Evolutionary conservation across 1,284 basidiomycete species (phyloP).

Genomic region (Crepidotus sp.): DNA sequence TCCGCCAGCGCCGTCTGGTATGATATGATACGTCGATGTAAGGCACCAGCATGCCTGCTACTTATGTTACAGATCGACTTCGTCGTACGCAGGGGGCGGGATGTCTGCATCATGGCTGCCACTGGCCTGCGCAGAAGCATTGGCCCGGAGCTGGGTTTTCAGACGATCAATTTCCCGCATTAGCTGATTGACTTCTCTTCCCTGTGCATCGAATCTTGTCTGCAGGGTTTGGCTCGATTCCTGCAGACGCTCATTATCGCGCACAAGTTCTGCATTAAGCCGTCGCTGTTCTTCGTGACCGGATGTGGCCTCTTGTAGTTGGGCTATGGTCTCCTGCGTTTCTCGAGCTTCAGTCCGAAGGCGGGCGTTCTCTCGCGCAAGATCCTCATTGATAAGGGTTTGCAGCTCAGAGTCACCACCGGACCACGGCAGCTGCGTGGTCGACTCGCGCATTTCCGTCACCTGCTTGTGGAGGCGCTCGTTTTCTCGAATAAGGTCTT

Average conservation of each 20-base stretch:
- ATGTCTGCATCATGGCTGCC: conserved; percentile 2
- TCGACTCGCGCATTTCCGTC: conserved; percentile 17
- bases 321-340: conserved; percentile 13
- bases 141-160: conserved; percentile 4
- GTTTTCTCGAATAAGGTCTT: conserved; percentile 15
- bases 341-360: conserved; percentile 11
- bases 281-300: conserved; percentile 10
- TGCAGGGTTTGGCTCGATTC: background rate
- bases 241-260: conserved; percentile 6
- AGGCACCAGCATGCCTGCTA: background rate
- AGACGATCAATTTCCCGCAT: conserved; percentile 11
- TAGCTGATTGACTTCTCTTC: conserved; percentile 9
- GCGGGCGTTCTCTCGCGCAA: conserved; percentile 14
- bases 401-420: conserved; percentile 18
- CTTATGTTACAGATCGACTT: background rate
- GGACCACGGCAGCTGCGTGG: conserved; percentile 18
- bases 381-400: conserved; percentile 17
- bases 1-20: too few relatives aligned
- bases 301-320: conserved; percentile 13
- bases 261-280: conserved; percentile 8
- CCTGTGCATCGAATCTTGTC: conserved; percentile 9
- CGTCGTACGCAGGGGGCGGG: conserved; percentile 14
- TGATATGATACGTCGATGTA: too few relatives aligned
- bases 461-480: conserved; percentile 13
- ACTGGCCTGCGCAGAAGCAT: conserved; percentile 2